Evolutionary conservation across 2,329 filamentous ascomycete genomes (phyloP).

Genomic region (Aureobasidium sp.): DNA sequence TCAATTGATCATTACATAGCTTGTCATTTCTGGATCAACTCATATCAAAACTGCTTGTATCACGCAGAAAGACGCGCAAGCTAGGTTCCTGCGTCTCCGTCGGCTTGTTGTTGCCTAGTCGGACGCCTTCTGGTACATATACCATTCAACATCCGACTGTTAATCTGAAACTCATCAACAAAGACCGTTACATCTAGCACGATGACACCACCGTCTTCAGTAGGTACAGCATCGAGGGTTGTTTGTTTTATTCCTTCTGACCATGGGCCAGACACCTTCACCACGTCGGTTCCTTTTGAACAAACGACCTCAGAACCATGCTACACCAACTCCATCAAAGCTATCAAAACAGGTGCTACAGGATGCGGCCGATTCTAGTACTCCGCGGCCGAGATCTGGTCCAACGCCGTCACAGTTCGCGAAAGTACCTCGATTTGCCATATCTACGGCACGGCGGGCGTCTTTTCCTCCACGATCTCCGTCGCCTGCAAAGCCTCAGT

Average conservation of each 20-base stretch:
- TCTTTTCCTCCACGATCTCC: constrained; percentile 10
- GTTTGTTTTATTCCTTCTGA: background rate
- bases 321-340: background rate
- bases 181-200: background rate
- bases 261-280: background rate
- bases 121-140: background rate
- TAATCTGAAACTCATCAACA: background rate
- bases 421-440: constrained; percentile 2
- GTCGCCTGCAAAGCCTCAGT: background rate
- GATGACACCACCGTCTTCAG: constrained; percentile 2
- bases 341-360: background rate
- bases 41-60: too few relatives aligned
- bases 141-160: background rate
- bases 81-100: background rate
- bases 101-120: background rate
- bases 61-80: background rate
- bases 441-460: background rate
- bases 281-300: constrained; percentile 5
- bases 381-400: background rate
- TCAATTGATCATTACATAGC: too few relatives aligned
- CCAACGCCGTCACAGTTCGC: constrained; percentile 8
- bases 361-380: background rate
- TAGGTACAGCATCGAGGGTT: background rate
- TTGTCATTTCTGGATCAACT: too few relatives aligned
- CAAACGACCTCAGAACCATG: background rate